Evolutionary conservation across 805 yeast species (phyloP).

Genomic region (Lachancea dasiensis): DNA sequence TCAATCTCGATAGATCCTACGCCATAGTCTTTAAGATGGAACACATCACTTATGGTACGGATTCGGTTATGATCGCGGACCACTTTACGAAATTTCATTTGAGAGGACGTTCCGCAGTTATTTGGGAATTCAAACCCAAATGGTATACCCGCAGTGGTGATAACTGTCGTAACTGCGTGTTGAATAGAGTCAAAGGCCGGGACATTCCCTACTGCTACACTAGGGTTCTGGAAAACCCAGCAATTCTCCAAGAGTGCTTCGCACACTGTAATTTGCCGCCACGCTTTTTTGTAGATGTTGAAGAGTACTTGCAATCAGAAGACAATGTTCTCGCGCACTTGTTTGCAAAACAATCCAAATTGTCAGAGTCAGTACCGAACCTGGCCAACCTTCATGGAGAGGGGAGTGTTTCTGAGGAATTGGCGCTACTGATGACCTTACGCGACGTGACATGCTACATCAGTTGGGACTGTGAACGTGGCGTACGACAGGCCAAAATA

Average conservation of each 20-base stretch:
- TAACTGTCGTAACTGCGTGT: conserved; percentile 22
- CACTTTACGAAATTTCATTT: conserved; percentile 23
- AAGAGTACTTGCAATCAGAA: conserved; percentile 16
- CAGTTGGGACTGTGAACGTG: conserved; percentile 14
- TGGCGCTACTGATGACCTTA: conserved; percentile 33
- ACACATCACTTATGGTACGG: conserved; percentile 14
- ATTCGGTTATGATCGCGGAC: conserved; percentile 12
- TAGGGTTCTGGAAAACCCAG: conserved; percentile 11
- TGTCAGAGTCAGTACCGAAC: conserved; percentile 3
- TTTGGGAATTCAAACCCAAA: conserved; percentile 32
- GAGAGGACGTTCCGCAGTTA: conserved; percentile 4
- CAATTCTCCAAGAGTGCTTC: conserved; percentile 12
- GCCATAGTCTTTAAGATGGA: conserved; percentile 17
- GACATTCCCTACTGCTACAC: conserved; percentile 22
- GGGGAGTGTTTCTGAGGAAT: conserved; percentile 15
- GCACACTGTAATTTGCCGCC: conserved; percentile 10
- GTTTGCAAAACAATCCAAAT: conserved; percentile 19
- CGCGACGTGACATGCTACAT: conserved; percentile 36
- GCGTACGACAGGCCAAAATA: conserved; percentile 23
- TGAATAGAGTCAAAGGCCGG: conserved; percentile 20
- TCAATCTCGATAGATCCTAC: conserved; percentile 11
- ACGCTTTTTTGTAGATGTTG: conserved; percentile 14
- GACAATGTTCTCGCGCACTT: conserved; percentile 23
- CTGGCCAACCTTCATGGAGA: conserved; percentile 4
- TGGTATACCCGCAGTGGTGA: conserved; percentile 21